phyloP scores from a whole-genome alignment of 768 basidiomycete species.

The Auriscalpium microsporum region DNA sequence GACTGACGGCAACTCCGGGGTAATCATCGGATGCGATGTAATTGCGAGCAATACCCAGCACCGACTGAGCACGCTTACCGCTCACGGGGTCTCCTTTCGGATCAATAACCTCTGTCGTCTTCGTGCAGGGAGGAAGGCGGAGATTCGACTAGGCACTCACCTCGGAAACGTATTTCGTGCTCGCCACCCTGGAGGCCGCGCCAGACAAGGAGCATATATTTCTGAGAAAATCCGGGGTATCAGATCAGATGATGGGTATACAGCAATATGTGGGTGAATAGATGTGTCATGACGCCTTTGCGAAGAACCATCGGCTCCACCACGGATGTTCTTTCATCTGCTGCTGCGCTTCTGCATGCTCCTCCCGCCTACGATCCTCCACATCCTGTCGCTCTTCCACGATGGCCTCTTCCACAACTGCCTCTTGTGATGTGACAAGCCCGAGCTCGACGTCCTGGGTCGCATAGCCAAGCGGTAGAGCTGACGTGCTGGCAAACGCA shows the following conservation, averaged over 20 bases:
- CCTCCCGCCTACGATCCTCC: constrained; percentile 43
- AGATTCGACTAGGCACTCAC: no score
- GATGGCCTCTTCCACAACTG: constrained; percentile 59
- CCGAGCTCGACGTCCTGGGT: neutral
- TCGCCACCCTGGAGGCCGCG: no score
- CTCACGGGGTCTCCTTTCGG: neutral
- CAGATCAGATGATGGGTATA: neutral
- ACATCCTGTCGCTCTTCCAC: constrained; percentile 60
- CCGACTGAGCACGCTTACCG: neutral
- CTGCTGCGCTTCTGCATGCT: constrained; percentile 39
- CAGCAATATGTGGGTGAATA: neutral
- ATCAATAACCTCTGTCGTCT: neutral
- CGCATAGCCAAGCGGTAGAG: neutral
- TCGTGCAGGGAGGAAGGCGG: no score
- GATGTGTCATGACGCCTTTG: constrained; percentile 16
- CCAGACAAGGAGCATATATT: neutral
- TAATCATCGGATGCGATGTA: constrained; percentile 10
- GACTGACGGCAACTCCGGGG: neutral
- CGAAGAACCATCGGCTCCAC: constrained; percentile 64
- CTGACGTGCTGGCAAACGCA: constrained; percentile 21
- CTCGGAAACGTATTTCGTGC: no score
- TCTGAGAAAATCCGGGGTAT: neutral
- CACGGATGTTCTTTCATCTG: constrained; percentile 41
- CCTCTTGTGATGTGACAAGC: constrained; percentile 38
- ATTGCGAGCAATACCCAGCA: constrained; percentile 3